Evolutionary conservation across 352 stramenopile genomes (phyloP), one percentile per base, ranked within the genome.

Genomic region (Globisporangium cylindrosporum): DNA sequence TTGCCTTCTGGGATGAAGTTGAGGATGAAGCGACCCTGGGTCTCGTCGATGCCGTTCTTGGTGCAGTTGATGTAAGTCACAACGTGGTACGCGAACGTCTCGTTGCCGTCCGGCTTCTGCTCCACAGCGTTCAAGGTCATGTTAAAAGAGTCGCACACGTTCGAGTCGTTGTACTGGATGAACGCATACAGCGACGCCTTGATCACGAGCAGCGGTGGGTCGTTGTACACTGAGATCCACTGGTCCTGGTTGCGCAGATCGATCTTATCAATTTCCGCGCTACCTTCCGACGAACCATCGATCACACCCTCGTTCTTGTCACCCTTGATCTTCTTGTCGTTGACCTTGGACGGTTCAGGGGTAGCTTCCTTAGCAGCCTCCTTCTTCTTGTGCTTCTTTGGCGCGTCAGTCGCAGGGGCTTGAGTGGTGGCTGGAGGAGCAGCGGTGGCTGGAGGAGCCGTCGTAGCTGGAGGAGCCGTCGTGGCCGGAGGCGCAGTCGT

Each of bases 41-140:
- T 94, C 77, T 92, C 77, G 62, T 95, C 84, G 15, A 89, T 66
- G 22, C 73, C 72, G 59, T 88, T 69, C 78, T 92, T 91, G 25
- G 84, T 93, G 34, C 88, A 95, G 77, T 93, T 93, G 54, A 95
- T 91, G 71, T 92, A 91, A 4, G 86, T 80, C 53, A 94, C 86
- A 22, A 94, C 86, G 79, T 95, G 86, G 82, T 93, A 95, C 69
- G 80, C 77, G 63, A 80, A 91, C 48, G 74, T 82, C 14, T 80
- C 81, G 46, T 92, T 92, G 62, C 84, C 84, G 22, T 91, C 82
- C 0, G 82, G 69, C 74, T 92, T 92, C 69, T 92, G 81, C 73
- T 95, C 88, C 64, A 93, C 86, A 54, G 88, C 82, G 68, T 92
- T 91, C 68, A 95, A 80, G 4, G 83, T 93, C 83, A 94, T 93